phyloP scores from a whole-genome alignment of 352 stramenopile species.

The Pythium rhizo-oryzae region DNA sequence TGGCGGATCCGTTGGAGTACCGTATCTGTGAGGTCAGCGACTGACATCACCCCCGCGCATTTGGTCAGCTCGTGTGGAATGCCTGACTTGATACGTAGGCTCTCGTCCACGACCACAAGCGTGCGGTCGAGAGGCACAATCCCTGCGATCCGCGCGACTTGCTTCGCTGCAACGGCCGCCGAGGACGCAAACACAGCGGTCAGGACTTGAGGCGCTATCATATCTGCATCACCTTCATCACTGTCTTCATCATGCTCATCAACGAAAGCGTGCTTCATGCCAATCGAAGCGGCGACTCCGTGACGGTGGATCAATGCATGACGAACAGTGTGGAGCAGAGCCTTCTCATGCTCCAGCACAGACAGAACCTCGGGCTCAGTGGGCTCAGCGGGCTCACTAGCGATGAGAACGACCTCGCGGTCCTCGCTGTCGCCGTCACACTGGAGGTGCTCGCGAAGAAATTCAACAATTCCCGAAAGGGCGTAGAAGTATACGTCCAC shows the following conservation, averaged over 20 bases:
- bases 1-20: constrained; percentile 57
- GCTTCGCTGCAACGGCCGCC: neutral
- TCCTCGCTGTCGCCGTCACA: neutral
- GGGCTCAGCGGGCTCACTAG: neutral
- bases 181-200: constrained; percentile 19
- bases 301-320: constrained; percentile 22
- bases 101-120: constrained; percentile 25
- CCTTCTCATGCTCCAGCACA: neutral
- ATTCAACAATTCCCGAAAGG: constrained; percentile 30
- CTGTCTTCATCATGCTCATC: constrained; percentile 14
- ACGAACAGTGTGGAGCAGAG: constrained; percentile 8
- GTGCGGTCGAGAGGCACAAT: constrained; percentile 5
- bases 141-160: constrained; percentile 9
- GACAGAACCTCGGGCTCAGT: neutral
- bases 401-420: constrained; percentile 7
- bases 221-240: neutral
- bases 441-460: constrained; percentile 24
- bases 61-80: neutral
- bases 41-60: constrained; percentile 35
- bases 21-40: constrained; percentile 53
- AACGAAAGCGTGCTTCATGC: neutral
- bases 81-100: neutral
- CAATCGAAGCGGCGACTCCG: constrained; percentile 4
- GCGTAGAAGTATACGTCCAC: constrained; percentile 33
- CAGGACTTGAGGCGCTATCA: neutral